phyloP scores from a whole-genome alignment of 495 filamentous ascomycete genomes.

The Xanthoparmelia taractica region DNA sequence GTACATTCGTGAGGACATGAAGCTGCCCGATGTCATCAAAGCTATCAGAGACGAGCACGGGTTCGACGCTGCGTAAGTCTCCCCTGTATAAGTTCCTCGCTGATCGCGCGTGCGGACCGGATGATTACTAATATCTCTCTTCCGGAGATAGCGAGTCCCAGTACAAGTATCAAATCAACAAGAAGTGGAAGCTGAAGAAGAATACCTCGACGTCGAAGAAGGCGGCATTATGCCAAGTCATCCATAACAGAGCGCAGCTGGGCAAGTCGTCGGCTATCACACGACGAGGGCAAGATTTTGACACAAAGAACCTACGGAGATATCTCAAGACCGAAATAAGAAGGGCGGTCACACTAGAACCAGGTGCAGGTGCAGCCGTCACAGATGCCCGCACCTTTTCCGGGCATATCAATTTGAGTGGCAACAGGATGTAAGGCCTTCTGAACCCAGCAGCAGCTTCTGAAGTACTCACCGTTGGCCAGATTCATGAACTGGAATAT shows the following conservation, averaged over 20 bases:
- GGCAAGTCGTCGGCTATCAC: constrained; percentile 27
- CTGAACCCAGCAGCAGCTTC: constrained; percentile 6
- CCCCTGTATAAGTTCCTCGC: neutral
- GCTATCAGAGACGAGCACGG: constrained; percentile 30
- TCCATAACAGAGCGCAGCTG: constrained; percentile 25
- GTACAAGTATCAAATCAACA: constrained; percentile 37
- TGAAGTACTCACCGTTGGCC: constrained; percentile 12
- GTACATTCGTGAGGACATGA: constrained; percentile 30
- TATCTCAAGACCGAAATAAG: constrained; percentile 29
- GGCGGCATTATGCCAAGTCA: constrained; percentile 16
- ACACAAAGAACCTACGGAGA: constrained; percentile 33
- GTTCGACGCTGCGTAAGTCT: constrained; percentile 36
- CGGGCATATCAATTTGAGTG: constrained; percentile 22
- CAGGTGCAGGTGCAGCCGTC: constrained; percentile 16
- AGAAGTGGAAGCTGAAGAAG: constrained; percentile 37
- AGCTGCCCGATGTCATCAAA: constrained; percentile 26
- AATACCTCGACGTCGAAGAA: constrained; percentile 28
- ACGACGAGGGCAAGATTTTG: constrained; percentile 25
- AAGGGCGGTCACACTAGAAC: constrained; percentile 11
- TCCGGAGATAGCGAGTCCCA: constrained; percentile 29
- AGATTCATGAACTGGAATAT: constrained; percentile 33
- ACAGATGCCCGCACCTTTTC: constrained; percentile 25
- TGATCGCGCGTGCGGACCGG: neutral
- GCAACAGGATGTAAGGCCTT: constrained; percentile 25
- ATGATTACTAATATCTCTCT: constrained; percentile 9